Percentiles rank a stretch among this genome's conserved stretches.
Evolutionary conservation across 2,329 filamentous ascomycete genomes (phyloP).

Genomic region (Fusarium fujikuroi): DNA sequence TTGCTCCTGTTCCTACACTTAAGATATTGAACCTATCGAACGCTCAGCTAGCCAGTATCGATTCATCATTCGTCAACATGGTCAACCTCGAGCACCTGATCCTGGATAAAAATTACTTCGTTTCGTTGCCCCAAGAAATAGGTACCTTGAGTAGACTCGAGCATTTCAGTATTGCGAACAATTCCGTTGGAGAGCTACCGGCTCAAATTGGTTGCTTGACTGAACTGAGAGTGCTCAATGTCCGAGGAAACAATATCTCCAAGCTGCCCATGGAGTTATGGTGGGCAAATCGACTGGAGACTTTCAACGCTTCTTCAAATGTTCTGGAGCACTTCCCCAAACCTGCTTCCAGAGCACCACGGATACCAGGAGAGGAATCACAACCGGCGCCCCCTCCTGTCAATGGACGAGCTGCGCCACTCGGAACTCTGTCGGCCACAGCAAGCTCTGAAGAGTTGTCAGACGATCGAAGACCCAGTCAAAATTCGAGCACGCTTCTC

Average conservation of each 20-base stretch:
- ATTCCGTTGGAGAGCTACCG: constrained; percentile 85
- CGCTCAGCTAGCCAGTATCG: constrained; percentile 89
- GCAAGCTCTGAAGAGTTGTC: constrained; percentile 82
- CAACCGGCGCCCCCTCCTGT: constrained; percentile 48
- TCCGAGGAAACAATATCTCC: constrained; percentile 92
- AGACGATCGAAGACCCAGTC: constrained; percentile 81
- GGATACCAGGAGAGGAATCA: constrained; percentile 64
- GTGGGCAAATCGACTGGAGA: constrained; percentile 91
- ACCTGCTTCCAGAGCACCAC: constrained; percentile 75
- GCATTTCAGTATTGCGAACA: constrained; percentile 93
- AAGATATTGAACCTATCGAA: constrained; percentile 90
- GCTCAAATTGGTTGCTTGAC: constrained; percentile 87
- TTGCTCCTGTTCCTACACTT: constrained; percentile 79
- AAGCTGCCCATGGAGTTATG: constrained; percentile 93
- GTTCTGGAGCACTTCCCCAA: constrained; percentile 92
- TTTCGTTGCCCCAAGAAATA: constrained; percentile 85
- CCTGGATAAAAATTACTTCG: constrained; percentile 95
- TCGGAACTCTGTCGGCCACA: constrained; percentile 62
- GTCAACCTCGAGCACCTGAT: constrained; percentile 87
- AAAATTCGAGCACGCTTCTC: constrained; percentile 79
- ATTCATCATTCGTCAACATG: constrained; percentile 88
- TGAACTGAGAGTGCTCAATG: constrained; percentile 86
- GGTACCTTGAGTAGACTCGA: constrained; percentile 85
- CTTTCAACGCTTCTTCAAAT: constrained; percentile 94
- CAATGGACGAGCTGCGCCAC: constrained; percentile 55